Conservation (phyloP, 768 basidiomycete genomes). For the Rhodotorula sphaerocarpa region DNA sequence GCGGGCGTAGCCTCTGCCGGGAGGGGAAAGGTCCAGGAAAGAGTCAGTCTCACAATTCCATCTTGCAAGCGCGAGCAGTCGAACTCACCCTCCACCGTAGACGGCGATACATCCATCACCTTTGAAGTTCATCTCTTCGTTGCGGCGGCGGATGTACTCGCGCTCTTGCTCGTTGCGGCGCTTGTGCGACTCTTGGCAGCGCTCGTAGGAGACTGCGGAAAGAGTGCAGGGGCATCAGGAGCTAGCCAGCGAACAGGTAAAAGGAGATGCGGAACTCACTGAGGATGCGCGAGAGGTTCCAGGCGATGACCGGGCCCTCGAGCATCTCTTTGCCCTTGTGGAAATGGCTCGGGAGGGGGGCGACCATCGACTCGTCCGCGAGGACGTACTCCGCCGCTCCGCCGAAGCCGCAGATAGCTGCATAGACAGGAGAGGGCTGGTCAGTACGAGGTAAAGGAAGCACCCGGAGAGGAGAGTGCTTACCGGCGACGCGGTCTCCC, state of each 20-base stretch:
- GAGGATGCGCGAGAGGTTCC: neutral
- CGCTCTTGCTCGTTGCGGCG: conserved; percentile 2
- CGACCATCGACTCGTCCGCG: conserved; percentile 5
- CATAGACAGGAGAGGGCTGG: too few species aligned
- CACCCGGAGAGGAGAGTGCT: too few species aligned
- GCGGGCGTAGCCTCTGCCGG: conserved; percentile 11
- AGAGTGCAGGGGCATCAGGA: too few species aligned
- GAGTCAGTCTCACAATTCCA: neutral
- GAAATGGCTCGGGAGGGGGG: neutral
- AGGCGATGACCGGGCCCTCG: neutral
- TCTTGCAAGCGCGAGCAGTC: neutral
- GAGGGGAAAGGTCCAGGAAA: neutral
- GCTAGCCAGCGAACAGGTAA: too few species aligned
- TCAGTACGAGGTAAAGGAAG: conserved; percentile 2
- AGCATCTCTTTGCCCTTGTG: conserved; percentile 3
- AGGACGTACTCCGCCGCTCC: conserved; percentile 14
- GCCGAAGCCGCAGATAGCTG: conserved; percentile 3
- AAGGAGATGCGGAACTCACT: neutral
- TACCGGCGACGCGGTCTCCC: too few species aligned
- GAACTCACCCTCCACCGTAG: conserved; percentile 24
- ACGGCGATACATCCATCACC: conserved; percentile 5
- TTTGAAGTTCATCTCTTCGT: conserved; percentile 15
- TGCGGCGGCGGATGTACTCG: conserved; percentile 3
- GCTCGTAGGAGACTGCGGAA: conserved; percentile 11
- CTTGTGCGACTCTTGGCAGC: conserved; percentile 1